Conservation (phyloP, 306 rosid genomes). For the Purshia tridentata region DNA sequence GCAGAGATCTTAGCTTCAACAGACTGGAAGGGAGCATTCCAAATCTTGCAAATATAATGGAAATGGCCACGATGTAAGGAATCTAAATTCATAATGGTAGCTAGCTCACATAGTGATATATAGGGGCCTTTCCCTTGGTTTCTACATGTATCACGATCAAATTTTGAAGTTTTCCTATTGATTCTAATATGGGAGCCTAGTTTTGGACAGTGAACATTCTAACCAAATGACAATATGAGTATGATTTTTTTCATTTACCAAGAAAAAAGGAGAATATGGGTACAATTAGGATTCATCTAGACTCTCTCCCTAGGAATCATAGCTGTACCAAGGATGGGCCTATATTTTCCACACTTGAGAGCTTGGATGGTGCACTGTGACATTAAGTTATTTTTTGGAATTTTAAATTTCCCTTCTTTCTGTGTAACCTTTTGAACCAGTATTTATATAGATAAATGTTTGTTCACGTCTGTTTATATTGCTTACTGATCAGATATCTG, state of each 20-base stretch:
- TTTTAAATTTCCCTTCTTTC: not conserved
- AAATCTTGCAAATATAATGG: not conserved
- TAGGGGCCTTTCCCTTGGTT: too few species aligned
- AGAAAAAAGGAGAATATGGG: not conserved
- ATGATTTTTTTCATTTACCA: too few species aligned
- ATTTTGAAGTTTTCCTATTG: too few species aligned
- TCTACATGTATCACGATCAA: too few species aligned
- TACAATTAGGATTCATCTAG: not conserved
- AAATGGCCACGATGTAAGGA: conserved; percentile 27
- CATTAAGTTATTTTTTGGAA: not conserved
- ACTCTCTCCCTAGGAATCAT: not conserved
- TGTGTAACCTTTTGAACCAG: not conserved
- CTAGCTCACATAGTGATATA: not conserved
- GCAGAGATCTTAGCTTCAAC: conserved; percentile 37
- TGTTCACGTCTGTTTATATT: not conserved
- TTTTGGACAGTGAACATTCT: too few species aligned
- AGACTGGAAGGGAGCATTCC: conserved; percentile 25
- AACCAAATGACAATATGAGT: too few species aligned
- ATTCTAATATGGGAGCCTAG: too few species aligned
- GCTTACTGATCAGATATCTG: conserved; percentile 13
- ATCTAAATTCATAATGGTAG: not conserved
- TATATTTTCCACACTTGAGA: not conserved
- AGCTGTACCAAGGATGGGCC: not conserved
- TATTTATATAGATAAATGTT: not conserved
- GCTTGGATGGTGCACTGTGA: not conserved